Conservation (phyloP, 2,329 filamentous ascomycete species). For the Amauroascus verrucosus region DNA sequence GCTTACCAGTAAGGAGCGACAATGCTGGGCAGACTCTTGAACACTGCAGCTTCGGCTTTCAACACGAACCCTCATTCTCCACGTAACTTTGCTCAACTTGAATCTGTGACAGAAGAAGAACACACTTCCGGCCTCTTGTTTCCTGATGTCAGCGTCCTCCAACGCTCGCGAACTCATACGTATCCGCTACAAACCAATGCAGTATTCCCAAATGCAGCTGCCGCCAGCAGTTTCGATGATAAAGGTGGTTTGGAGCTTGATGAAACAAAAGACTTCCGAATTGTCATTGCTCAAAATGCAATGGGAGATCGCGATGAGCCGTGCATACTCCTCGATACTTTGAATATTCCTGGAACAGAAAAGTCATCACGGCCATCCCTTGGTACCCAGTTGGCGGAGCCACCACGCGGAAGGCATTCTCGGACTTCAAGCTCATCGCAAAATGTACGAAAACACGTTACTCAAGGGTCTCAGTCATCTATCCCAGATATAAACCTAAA, state of each 20-base stretch:
- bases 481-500: slow-evolving; percentile 21
- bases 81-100: slow-evolving; percentile 32
- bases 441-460: slow-evolving; percentile 26
- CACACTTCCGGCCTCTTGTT: slow-evolving; percentile 41
- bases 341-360: slow-evolving; percentile 22
- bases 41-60: slow-evolving; percentile 35
- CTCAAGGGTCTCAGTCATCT: slow-evolving; percentile 24
- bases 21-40: slow-evolving; percentile 37
- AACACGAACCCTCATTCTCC: slow-evolving; percentile 33
- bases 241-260: slow-evolving; percentile 39
- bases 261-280: slow-evolving; percentile 35
- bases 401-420: slow-evolving; percentile 25
- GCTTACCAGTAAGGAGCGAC: background rate
- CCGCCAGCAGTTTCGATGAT: slow-evolving; percentile 38
- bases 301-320: slow-evolving; percentile 39
- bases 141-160: slow-evolving; percentile 36
- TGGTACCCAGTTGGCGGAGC: slow-evolving; percentile 27
- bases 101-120: slow-evolving; percentile 42
- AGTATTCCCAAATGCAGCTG: slow-evolving; percentile 35
- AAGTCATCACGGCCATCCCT: slow-evolving; percentile 28
- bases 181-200: slow-evolving; percentile 34
- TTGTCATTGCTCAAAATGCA: slow-evolving; percentile 41
- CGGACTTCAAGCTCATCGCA: slow-evolving; percentile 33
- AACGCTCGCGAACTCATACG: slow-evolving; percentile 33
- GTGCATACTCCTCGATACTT: slow-evolving; percentile 38